Evolutionary conservation across 495 filamentous ascomycete genomes (phyloP).

Genomic region (Glarea lozoyensis): DNA sequence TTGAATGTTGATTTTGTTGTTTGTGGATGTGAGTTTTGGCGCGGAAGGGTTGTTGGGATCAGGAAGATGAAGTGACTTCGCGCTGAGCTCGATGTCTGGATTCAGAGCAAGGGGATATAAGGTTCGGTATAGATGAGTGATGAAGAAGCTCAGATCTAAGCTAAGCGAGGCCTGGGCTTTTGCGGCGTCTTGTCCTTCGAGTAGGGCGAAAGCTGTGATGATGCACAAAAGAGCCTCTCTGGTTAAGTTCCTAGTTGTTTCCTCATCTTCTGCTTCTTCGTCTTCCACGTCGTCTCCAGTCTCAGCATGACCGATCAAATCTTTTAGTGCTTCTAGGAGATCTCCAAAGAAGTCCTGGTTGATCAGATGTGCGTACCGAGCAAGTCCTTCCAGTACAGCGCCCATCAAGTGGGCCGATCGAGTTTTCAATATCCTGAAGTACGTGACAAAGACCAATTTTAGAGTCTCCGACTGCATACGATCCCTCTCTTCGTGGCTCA

Average conservation of each 20-base stretch:
- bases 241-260: constrained; percentile 52
- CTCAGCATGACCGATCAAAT: constrained; percentile 69
- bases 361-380: constrained; percentile 85
- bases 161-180: constrained; percentile 52
- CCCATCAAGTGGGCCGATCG: constrained; percentile 78
- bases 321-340: constrained; percentile 85
- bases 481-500: constrained; percentile 86
- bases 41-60: constrained; percentile 49
- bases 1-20: constrained; percentile 79
- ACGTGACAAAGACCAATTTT: constrained; percentile 89
- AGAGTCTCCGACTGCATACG: constrained; percentile 87
- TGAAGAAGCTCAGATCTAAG: constrained; percentile 91
- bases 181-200: constrained; percentile 82
- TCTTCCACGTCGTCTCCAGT: constrained; percentile 35
- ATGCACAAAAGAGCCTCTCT: constrained; percentile 90
- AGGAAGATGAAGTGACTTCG: constrained; percentile 68
- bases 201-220: constrained; percentile 86
- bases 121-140: constrained; percentile 79
- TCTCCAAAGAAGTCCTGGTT: constrained; percentile 98
- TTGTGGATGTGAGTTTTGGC: constrained; percentile 17
- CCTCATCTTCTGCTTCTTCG: constrained; percentile 31
- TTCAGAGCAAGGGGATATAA: constrained; percentile 69
- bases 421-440: constrained; percentile 87
- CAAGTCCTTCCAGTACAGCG: constrained; percentile 83
- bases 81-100: constrained; percentile 76